Base-by-base conservation (phyloP, 257 asterid species). In the Catharanthus roseus region DNA sequence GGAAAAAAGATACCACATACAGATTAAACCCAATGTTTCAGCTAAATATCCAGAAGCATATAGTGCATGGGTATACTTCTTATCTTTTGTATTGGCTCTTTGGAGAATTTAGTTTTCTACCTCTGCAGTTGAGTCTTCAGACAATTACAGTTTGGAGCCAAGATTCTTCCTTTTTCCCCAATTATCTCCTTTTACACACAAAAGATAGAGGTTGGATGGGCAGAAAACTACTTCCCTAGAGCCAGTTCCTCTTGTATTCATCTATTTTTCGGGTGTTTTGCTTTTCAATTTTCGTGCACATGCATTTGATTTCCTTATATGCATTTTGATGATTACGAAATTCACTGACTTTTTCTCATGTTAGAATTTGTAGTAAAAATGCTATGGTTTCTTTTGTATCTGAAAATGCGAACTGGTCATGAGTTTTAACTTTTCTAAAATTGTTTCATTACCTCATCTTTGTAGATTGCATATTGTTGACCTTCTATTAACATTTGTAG, bases 1-100 rank as follows among this genome's bases (percentile, higher is more conserved):
- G 97, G 85, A 93, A 91, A 81, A 95, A 83, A 80, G 97, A 91
- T 81, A 81, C 84, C 41, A 85, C 87, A 18, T 91, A 89, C 77
- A 73, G 84, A 66, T 69, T 95, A 71, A 88, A 88, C 68, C 85
- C 85, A 54, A 88, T 89, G 31, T 95, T 95, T 83, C 97, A 91
- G 78, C 76, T 71, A 44, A 91, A 95, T 83, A 93, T 91, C 75
- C 99, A 81, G 87, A 87, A 87, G 79, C 96, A 84, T 77, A 83
- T 95, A 69, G 80, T 87, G 75, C 88, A 85, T 29, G 99, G 99
- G 98, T 93, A 78, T 75, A 88, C 70, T 63, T 64, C 57, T 26
- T 57, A 65, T 77, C 70, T 68, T 64, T 33, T 69, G 42, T 60
- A 51, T 51, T 10, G 11, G 68, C 60, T 31, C 71, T 44, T 44